Percentiles rank a stretch among this genome's conserved stretches.
phyloP scores from a whole-genome alignment of 192 early-diverging fungal genomes.

The Mortierella alpina region DNA sequence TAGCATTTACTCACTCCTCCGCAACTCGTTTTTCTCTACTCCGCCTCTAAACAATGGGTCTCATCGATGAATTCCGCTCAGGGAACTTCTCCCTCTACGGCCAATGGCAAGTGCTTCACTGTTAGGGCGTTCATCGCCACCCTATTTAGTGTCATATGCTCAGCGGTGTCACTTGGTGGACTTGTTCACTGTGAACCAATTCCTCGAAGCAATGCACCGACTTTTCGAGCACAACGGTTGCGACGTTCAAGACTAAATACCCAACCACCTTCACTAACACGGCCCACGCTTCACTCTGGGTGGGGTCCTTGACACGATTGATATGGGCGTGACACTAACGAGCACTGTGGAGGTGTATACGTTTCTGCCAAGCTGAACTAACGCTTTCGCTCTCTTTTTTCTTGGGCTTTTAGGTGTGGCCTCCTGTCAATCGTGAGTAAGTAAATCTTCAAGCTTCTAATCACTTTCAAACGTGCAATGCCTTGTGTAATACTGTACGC shows the following conservation, averaged over 20 bases:
- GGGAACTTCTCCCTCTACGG: slow-evolving; percentile 65
- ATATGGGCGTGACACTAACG: too few relatives aligned
- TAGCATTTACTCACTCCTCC: neutral
- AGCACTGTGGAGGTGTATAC: neutral
- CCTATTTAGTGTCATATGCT: neutral
- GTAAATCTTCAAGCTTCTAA: slow-evolving; percentile 4
- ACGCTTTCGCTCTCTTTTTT: neutral
- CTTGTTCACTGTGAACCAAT: neutral
- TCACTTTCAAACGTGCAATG: neutral
- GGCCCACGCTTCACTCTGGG: too few relatives aligned
- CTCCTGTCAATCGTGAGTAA: slow-evolving; percentile 59
- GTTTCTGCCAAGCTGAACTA: neutral
- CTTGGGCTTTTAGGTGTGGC: slow-evolving; percentile 44
- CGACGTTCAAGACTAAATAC: too few relatives aligned
- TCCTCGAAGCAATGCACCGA: too few relatives aligned
- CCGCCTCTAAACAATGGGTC: slow-evolving; percentile 33
- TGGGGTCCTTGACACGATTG: too few relatives aligned
- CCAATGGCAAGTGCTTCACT: slow-evolving; percentile 56
- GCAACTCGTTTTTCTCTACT: neutral
- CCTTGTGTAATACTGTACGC: neutral
- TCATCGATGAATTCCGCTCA: slow-evolving; percentile 59
- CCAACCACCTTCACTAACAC: too few relatives aligned
- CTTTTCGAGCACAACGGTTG: too few relatives aligned
- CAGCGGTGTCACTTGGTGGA: neutral
- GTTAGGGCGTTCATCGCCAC: neutral